phyloP scores from a whole-genome alignment of 1,284 basidiomycete species.

The Leccinum ponderosum region DNA sequence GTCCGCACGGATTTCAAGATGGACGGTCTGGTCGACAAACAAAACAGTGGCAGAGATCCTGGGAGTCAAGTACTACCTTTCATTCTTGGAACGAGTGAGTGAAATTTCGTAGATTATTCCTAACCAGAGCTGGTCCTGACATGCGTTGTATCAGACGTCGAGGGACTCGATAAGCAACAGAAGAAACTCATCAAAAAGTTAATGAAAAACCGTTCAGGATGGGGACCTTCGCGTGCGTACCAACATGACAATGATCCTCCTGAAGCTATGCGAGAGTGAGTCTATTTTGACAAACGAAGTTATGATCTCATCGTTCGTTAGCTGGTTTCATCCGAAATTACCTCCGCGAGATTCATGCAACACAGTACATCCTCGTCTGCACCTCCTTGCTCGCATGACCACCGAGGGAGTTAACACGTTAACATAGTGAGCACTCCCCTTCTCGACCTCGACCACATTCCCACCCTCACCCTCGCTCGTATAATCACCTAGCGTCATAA shows the following conservation, averaged over 20 bases:
- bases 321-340: conserved; percentile 5
- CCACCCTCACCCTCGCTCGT: too few species aligned
- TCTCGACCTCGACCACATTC: too few species aligned
- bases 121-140: neutral
- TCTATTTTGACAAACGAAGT: neutral
- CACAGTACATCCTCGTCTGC: too few species aligned
- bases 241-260: conserved; percentile 20
- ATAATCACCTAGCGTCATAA: too few species aligned
- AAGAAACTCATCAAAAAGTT: conserved; percentile 12
- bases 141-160: conserved; percentile 5
- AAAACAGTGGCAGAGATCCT: neutral
- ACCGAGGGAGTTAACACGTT: too few species aligned
- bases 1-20: neutral
- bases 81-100: neutral
- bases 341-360: too few species aligned
- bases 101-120: neutral
- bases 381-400: too few species aligned
- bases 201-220: neutral
- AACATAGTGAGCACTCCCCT: too few species aligned
- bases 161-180: neutral
- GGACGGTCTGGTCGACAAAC: neutral
- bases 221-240: conserved; percentile 16
- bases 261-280: conserved; percentile 17
- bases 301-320: conserved; percentile 6
- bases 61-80: neutral